Evolutionary conservation across 371 early-diverging fungal genomes (phyloP).

Genomic region (Furculomyces boomerangus): DNA sequence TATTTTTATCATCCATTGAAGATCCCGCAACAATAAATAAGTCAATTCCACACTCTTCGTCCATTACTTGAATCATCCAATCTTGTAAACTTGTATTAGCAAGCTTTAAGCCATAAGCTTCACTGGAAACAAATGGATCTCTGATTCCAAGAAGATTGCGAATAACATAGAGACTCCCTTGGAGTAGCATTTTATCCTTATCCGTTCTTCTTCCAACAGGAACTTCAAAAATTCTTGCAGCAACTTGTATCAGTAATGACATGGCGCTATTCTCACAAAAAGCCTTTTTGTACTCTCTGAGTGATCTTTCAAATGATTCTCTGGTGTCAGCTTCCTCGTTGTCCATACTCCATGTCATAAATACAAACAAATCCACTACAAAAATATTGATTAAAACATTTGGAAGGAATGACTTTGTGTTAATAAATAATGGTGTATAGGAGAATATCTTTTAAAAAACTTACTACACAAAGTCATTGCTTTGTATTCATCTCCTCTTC

Average conservation of each 20-base stretch:
- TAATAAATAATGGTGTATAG: slow-evolving; percentile 6
- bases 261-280: slow-evolving; percentile 38
- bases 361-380: slow-evolving; percentile 21
- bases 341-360: slow-evolving; percentile 50
- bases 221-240: slow-evolving; percentile 28
- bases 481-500: neutral
- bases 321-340: slow-evolving; percentile 29
- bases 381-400: neutral
- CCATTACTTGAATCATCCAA: slow-evolving; percentile 13
- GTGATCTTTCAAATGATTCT: slow-evolving; percentile 29
- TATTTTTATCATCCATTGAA: slow-evolving; percentile 9
- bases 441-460: slow-evolving; percentile 2
- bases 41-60: slow-evolving; percentile 15
- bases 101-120: slow-evolving; percentile 14
- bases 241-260: slow-evolving; percentile 12
- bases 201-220: slow-evolving; percentile 34
- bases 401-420: slow-evolving; percentile 5
- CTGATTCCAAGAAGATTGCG: slow-evolving; percentile 66
- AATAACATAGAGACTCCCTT: slow-evolving; percentile 51
- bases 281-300: slow-evolving; percentile 47
- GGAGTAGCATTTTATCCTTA: slow-evolving; percentile 47
- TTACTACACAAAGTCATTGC: neutral
- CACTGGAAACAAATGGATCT: slow-evolving; percentile 37
- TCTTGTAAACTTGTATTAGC: slow-evolving; percentile 5
- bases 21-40: slow-evolving; percentile 19